Evolutionary conservation across 1,284 basidiomycete species (phyloP).

Genomic region (Boletellus sp.): DNA sequence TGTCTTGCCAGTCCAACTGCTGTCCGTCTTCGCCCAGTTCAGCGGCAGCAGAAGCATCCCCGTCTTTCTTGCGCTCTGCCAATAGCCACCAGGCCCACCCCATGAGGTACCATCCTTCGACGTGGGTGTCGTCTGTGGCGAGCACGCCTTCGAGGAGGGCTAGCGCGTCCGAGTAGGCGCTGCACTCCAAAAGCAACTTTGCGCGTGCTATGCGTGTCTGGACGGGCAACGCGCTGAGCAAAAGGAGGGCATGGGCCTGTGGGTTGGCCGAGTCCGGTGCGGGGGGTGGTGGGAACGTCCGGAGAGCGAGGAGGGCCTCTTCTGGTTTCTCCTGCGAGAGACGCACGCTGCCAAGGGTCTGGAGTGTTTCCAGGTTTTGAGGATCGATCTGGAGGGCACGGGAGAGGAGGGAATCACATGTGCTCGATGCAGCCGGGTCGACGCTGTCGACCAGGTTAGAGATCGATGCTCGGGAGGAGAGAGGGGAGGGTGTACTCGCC

Average conservation of each 20-base stretch:
- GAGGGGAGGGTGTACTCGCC: slow-evolving; percentile 49
- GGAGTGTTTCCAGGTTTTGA: slow-evolving; percentile 76
- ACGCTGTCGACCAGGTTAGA: slow-evolving; percentile 50
- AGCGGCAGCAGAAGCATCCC: slow-evolving; percentile 36
- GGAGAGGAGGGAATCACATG: slow-evolving; percentile 75
- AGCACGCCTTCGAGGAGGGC: slow-evolving; percentile 79
- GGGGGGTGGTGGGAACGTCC: slow-evolving; percentile 44
- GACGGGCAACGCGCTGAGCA: slow-evolving; percentile 67
- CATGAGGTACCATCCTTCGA: slow-evolving; percentile 93
- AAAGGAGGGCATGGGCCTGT: slow-evolving; percentile 10
- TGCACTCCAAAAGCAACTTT: slow-evolving; percentile 83
- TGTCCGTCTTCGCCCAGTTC: slow-evolving; percentile 39
- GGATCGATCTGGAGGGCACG: slow-evolving; percentile 75
- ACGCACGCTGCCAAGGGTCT: slow-evolving; percentile 83
- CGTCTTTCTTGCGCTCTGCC: slow-evolving; percentile 62
- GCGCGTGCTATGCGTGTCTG: slow-evolving; percentile 72
- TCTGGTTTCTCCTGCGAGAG: slow-evolving; percentile 84
- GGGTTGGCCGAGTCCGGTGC: slow-evolving; percentile 6
- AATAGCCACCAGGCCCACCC: slow-evolving; percentile 90
- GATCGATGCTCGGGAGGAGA: not conserved
- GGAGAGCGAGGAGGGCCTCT: slow-evolving; percentile 55
- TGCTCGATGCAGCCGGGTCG: slow-evolving; percentile 74
- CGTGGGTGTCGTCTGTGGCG: slow-evolving; percentile 80
- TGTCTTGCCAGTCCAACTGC: slow-evolving; percentile 71
- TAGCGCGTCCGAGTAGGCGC: slow-evolving; percentile 61